Evolutionary conservation across 192 early-diverging fungal genomes (phyloP).

Genomic region (Backusella mclennaniae): DNA sequence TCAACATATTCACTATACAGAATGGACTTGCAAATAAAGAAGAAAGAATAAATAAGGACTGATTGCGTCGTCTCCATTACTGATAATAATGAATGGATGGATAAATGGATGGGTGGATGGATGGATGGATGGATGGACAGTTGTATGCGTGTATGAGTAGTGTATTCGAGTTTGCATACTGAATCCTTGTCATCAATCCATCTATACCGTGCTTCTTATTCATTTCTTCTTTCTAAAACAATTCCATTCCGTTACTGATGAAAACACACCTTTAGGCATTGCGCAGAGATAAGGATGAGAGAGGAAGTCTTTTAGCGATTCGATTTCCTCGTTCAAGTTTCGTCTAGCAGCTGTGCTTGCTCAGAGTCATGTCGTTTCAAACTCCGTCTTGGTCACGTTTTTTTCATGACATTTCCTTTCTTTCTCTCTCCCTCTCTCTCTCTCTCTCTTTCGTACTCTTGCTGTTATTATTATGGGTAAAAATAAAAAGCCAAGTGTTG

Average conservation of each 20-base stretch:
- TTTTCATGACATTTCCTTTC: too few relatives aligned
- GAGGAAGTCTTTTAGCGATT: conserved; percentile 1
- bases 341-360: not conserved
- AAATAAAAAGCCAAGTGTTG: conserved; percentile 6
- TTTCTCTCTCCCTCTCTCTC: not conserved
- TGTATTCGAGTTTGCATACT: not conserved
- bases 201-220: not conserved
- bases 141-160: not conserved
- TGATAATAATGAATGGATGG: not conserved
- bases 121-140: not conserved
- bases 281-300: conserved; percentile 17
- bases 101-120: not conserved
- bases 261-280: conserved; percentile 16
- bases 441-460: not conserved
- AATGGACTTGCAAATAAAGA: not conserved
- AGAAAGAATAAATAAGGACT: not conserved
- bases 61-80: not conserved
- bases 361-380: not conserved
- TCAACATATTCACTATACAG: not conserved
- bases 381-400: too few relatives aligned
- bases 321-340: not conserved
- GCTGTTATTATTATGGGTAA: conserved; percentile 11
- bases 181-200: not conserved
- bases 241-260: not conserved
- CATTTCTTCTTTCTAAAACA: not conserved